Evolutionary conservation across 2,329 filamentous ascomycete genomes (phyloP).

Genomic region (Botrytis medusae): DNA sequence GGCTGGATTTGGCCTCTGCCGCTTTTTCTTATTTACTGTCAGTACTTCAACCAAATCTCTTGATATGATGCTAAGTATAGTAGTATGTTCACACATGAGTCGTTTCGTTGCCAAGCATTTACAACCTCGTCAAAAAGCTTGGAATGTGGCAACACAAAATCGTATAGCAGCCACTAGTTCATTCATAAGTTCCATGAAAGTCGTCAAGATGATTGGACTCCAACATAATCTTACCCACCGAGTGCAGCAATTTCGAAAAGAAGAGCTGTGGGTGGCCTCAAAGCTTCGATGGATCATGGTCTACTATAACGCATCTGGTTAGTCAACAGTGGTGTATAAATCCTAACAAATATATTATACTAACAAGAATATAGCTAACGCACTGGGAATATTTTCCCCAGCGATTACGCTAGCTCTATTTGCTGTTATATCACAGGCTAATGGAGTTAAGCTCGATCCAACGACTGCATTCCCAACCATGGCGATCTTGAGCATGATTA

Average conservation of each 20-base stretch:
- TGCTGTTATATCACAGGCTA: conserved; percentile 23
- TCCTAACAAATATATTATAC: background rate
- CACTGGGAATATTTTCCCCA: conserved; percentile 31
- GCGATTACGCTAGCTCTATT: conserved; percentile 30
- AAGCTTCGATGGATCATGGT: conserved; percentile 45
- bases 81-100: conserved; percentile 47
- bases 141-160: conserved; percentile 45
- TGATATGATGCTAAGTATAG: background rate
- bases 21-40: conserved; percentile 45
- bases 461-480: conserved; percentile 31
- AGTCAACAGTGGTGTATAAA: conserved; percentile 22
- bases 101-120: conserved; percentile 44
- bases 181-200: conserved; percentile 43
- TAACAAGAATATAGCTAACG: conserved; percentile 28
- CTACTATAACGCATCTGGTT: conserved; percentile 45
- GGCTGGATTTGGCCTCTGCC: conserved; percentile 47
- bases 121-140: conserved; percentile 41
- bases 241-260: conserved; percentile 21
- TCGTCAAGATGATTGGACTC: conserved; percentile 43
- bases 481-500: conserved; percentile 30
- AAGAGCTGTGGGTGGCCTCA: conserved; percentile 39
- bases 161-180: conserved; percentile 43
- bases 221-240: conserved; percentile 3
- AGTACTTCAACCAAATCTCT: conserved; percentile 26
- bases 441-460: conserved; percentile 11